Base-by-base conservation (phyloP, 345 rosid species). In the Reutealis trisperma region DNA sequence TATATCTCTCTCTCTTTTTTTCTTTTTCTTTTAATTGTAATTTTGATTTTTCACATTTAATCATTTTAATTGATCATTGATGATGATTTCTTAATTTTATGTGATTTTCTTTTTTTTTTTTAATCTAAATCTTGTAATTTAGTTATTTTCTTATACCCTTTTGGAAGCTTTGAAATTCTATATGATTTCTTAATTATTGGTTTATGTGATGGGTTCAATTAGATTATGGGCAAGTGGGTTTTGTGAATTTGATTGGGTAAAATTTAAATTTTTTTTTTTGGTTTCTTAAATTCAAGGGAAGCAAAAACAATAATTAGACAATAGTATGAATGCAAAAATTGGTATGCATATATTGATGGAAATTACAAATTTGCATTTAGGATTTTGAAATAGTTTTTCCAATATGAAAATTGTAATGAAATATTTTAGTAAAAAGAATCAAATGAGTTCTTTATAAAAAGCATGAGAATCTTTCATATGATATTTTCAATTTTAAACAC, bases 1-100 rank as follows among this genome's bases (percentile, higher is more conserved):
- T 65, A 78, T 85, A 87, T 85, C 85, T 75, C 63, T 75, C 30
- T 27, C 30, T 27, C 30, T 4, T 12, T 10, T n/a, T 16, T 57
- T 5, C 21, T 27, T 55, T 27, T 30, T 19, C 4, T 47, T 27
- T 27, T 27, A 0, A 1, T 27, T 27, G 1, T 27, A 27, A 27
- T 27, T 27, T 27, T 27, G 1, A 27, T 27, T 27, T 34, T 70
- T 52, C 1, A 0, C 25, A 15, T 18, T 4, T n/a, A n/a, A 22
- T 22, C 27, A 59, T 18, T 37, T 37, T 37, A 6, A 37, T 37
- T 37, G 6, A 37, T 37, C 5, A 10, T 70, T 22, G 18, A 16
- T 54, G 37, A 57, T 62, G 19, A 57, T 62, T 30, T 21, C 9
- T 62, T 5, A 25, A 30, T 63, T 55, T 65, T 12, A 0, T 10